Percentiles rank a stretch among this genome's conserved stretches.
These are phyloP conservation scores for Eucommia ulmoides DNA, from an alignment of 257 asterid species.

Conservation along the genomic window DNA sequence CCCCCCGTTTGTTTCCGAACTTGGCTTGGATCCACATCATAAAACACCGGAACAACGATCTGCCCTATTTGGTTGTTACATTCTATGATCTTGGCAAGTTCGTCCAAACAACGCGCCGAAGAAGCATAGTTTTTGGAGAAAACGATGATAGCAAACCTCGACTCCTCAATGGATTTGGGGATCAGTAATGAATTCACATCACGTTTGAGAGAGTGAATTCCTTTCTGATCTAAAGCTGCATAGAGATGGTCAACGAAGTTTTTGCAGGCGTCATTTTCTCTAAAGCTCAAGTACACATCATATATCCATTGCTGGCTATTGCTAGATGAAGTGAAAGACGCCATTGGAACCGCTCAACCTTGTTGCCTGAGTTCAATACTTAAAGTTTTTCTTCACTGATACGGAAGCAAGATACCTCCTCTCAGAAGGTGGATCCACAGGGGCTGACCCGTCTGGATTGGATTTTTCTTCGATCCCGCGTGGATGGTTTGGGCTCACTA, in stretches of 20 bases:
- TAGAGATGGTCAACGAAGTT: conserved; percentile 5
- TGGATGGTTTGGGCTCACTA: no score
- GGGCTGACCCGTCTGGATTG: no score
- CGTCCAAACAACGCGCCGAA: conserved; percentile 2
- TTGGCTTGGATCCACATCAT: conserved; percentile 5
- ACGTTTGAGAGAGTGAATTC: conserved; percentile 7
- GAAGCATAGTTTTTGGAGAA: conserved; percentile 4
- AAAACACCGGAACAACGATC: background rate
- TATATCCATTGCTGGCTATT: conserved; percentile 1
- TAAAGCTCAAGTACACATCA: conserved; percentile 12
- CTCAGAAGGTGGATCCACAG: no score
- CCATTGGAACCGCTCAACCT: no score
- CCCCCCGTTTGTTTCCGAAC: background rate
- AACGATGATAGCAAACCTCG: conserved; percentile 1
- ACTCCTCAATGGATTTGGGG: background rate
- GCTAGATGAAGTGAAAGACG: no score
- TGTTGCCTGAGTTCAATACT: no score
- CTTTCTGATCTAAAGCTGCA: conserved; percentile 7
- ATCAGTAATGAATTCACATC: background rate
- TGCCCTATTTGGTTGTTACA: background rate
- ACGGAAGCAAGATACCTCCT: no score
- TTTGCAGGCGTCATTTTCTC: conserved; percentile 7
- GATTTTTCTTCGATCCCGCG: no score
- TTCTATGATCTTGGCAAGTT: conserved; percentile 3
- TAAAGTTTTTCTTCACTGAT: no score